phyloP scores from a whole-genome alignment of 2,329 filamentous ascomycete species.

The Calonectria hawksworthii region DNA sequence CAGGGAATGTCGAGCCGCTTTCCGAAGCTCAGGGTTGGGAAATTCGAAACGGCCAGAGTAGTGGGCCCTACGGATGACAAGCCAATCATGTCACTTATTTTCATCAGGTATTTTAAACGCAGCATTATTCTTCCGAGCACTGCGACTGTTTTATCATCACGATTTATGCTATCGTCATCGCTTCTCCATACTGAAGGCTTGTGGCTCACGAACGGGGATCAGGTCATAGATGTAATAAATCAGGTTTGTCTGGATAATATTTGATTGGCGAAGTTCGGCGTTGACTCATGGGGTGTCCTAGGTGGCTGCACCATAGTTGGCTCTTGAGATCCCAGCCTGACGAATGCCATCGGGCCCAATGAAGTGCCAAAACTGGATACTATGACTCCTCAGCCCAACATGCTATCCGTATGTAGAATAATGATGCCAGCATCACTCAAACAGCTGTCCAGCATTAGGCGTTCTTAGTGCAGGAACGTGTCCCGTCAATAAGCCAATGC shows the following conservation, averaged over 20 bases:
- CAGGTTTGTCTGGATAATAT: neutral
- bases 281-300: neutral
- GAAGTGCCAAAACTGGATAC: neutral
- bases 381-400: neutral
- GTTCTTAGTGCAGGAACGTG: neutral
- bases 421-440: neutral
- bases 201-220: neutral
- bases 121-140: neutral
- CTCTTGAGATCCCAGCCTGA: neutral
- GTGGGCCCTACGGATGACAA: neutral
- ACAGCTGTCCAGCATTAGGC: neutral
- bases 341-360: neutral
- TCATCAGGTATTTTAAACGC: neutral
- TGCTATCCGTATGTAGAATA: neutral
- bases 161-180: neutral
- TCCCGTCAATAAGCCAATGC: neutral
- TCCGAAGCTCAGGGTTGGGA: neutral
- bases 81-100: neutral
- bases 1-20: constrained; percentile 11
- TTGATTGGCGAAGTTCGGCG: neutral
- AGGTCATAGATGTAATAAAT: neutral
- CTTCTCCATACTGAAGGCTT: neutral
- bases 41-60: neutral
- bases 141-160: neutral
- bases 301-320: neutral